Base-by-base conservation (phyloP, 768 basidiomycete species). In the Collybia nuda region DNA sequence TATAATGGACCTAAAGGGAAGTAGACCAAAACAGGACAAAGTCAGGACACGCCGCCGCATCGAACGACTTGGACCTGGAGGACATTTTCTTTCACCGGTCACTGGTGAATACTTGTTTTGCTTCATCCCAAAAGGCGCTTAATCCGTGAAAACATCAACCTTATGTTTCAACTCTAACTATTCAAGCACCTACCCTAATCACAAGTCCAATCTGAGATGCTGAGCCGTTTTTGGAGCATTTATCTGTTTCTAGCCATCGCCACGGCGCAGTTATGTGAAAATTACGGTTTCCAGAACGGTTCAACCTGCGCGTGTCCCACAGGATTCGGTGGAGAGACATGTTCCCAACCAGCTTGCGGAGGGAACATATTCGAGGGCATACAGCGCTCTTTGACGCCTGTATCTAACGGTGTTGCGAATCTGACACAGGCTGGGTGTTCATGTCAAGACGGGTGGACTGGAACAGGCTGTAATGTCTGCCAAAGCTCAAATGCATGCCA, bases 381-480 rank as follows among this genome's bases (percentile, higher is more conserved):
- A 2, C 62, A 73, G 44, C 79, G 84, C n/a, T 66, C 82, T 36
- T 64, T 86, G 42, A 68, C 80, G 11, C 62, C 77, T 15, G 49
- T 63, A 24, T 63, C 72, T 35, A 63, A 70, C 0, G 73, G 73
- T 2, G 67, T 81, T 40, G 75, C 82, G 12, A 93, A 95, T 62
- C 59, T 92, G 52, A 86, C 85, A 1, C 65, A 80, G 14, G 73
- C 84, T 18, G 74, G 70, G 1, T 97, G 94, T 63, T 69, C 77
- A 0, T 95, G 93, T 63, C 68, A 81, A 54, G 60, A 62, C 38
- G 93, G 87, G 2, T 95, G 93, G 93, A 75, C 74, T 1, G 93
- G 92, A 8, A 71, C 73, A 1, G 88, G 81, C 0, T 93, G 90
- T 64, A 91, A 90, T 59, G 90, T 95, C 32, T 96, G 94, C 62